Percentiles rank a stretch among this genome's conserved stretches.
These are phyloP conservation scores for Suillus lakei DNA, from an alignment of 768 basidiomycete species.

Conservation along the genomic window DNA sequence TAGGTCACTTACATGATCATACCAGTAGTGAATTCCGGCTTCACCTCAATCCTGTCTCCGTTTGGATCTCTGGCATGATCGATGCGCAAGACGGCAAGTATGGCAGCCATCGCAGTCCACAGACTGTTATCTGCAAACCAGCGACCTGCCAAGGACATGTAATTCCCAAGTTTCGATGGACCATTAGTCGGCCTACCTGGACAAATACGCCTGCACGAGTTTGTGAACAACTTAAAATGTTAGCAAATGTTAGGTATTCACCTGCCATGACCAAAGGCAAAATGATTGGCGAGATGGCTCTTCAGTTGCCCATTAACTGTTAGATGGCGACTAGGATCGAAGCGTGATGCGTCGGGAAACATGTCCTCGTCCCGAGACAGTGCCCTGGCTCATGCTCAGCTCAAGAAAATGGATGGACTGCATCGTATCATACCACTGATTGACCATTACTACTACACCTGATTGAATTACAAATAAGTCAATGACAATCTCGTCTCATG, in stretches of 20 bases:
- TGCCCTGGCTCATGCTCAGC: no score
- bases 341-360: not conserved
- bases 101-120: not conserved
- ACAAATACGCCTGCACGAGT: no score
- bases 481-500: not conserved
- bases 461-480: not conserved
- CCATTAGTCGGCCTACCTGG: not conserved
- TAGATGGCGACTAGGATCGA: slow-evolving; percentile 2
- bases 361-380: not conserved
- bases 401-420: no score
- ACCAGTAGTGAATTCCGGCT: not conserved
- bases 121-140: not conserved
- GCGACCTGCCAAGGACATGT: not conserved
- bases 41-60: no score
- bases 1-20: not conserved
- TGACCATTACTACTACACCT: no score
- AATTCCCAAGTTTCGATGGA: not conserved
- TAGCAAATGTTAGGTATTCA: no score
- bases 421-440: no score
- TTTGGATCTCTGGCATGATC: not conserved
- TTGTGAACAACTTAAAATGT: no score
- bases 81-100: not conserved
- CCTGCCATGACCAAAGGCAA: no score
- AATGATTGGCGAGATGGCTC: not conserved
- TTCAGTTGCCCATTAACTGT: not conserved